Percentiles rank a stretch among this genome's conserved stretches.
These are phyloP conservation scores for Coemansia sp. DNA, from an alignment of 192 early-diverging fungal species.

Conservation along the genomic window DNA sequence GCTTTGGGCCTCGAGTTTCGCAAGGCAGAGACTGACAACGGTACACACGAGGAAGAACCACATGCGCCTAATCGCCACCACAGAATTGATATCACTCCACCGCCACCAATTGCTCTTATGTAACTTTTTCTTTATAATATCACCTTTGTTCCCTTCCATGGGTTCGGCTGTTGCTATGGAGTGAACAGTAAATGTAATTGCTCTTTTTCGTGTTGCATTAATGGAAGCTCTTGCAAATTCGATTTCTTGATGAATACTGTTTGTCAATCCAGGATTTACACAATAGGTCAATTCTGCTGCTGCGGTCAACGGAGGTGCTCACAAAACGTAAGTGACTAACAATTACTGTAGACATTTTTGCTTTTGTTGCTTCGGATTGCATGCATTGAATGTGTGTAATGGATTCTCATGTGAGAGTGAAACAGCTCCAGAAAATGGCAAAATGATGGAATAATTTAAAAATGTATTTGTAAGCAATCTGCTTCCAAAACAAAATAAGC, in stretches of 20 bases:
- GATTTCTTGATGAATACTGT: no score
- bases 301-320: not conserved
- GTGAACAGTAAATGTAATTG: not conserved
- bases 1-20: slow-evolving; percentile 31
- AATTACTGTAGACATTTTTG: no score
- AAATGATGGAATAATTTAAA: not conserved
- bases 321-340: not conserved
- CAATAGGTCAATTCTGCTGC: no score
- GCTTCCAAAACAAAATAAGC: no score
- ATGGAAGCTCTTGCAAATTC: no score
- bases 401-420: not conserved
- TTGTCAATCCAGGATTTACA: no score
- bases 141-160: not conserved
- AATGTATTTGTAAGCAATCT: not conserved
- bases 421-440: no score
- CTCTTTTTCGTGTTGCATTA: not conserved
- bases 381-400: no score
- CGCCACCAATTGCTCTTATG: slow-evolving; percentile 7
- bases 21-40: not conserved
- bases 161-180: not conserved
- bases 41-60: not conserved
- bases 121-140: not conserved
- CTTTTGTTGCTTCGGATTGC: no score
- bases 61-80: slow-evolving; percentile 2
- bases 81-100: slow-evolving; percentile 13